Evolutionary conservation across 306 rosid species (phyloP), one percentile per base, ranked within the genome.

Genomic region (Inga laurina): DNA sequence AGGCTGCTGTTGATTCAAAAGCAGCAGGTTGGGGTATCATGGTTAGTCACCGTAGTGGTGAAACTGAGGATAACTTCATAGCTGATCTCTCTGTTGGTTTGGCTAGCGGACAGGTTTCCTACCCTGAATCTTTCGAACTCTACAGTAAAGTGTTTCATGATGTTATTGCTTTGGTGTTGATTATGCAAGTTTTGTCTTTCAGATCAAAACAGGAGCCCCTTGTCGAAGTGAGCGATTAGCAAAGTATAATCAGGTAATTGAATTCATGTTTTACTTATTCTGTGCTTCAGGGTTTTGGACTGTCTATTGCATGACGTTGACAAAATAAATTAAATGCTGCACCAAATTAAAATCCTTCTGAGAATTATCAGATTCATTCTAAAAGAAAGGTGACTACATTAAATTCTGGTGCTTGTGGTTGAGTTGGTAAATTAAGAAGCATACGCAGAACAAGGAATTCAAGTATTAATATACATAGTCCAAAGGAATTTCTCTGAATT

Each of bases 1-100:
- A 79, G 82, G 99, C 99, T 83, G 99, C 99, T 68, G 95, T 92
- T 65, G 99, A 97, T 89, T 91, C 99, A 43, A 97, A 97, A 85
- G 97, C 98, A 34, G 98, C 99, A 8, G 97, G 99, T 80, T 97
- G 98, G 99, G 98, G 99, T 72, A 98, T 97, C 84, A 97, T 97
- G 99, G 99, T 97, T 81, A 94, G 99, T 89, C 98, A 97, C 81
- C 89, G 98, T 52, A 97, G 99, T 75, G 99, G 99, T 37, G 99
- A 97, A 91, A 97, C 99, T 34, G 98, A 97, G 83, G 99, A 97
- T 83, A 94, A 97, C 90, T 97, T 97, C 87, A 97, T 97, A 73
- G 99, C 99, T 22, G 99, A 97, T 86, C 99, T 97, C 86, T 92
- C 98, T 34, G 97, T 97, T 84, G 99, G 99, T 72, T 89, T 97